phyloP scores from a whole-genome alignment of 371 early-diverging fungal genomes.

The Mucor irregularis region DNA sequence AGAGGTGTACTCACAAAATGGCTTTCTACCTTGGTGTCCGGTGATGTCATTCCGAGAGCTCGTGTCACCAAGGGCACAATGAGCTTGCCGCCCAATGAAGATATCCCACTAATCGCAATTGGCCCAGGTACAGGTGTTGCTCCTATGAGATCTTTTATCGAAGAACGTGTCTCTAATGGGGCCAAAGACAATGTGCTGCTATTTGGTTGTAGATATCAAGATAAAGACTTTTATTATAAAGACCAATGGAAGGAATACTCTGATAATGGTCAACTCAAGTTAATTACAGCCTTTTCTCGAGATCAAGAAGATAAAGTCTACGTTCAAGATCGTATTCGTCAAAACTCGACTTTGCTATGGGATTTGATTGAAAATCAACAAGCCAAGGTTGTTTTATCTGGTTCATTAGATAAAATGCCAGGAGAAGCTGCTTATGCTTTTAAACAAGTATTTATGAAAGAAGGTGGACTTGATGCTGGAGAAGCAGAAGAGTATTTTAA shows the following conservation, averaged over 20 bases:
- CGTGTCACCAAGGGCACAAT: constrained; percentile 76
- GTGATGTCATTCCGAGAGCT: constrained; percentile 51
- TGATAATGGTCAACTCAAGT: constrained; percentile 43
- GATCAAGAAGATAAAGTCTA: constrained; percentile 55
- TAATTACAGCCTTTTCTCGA: constrained; percentile 81
- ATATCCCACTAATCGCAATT: constrained; percentile 68
- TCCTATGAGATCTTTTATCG: constrained; percentile 86
- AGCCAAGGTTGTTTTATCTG: constrained; percentile 72
- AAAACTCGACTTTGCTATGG: constrained; percentile 66
- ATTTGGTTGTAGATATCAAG: constrained; percentile 77
- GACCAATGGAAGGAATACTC: constrained; percentile 63
- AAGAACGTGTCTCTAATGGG: constrained; percentile 52
- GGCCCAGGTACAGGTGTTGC: constrained; percentile 91
- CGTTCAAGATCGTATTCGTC: constrained; percentile 81
- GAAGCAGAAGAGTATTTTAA: constrained; percentile 65
- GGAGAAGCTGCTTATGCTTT: constrained; percentile 77
- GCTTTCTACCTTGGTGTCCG: constrained; percentile 53
- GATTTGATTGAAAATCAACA: constrained; percentile 56
- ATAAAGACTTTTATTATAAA: constrained; percentile 74
- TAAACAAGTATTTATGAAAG: constrained; percentile 55
- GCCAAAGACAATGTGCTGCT: constrained; percentile 71
- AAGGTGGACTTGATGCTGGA: constrained; percentile 56
- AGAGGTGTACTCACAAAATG: constrained; percentile 85
- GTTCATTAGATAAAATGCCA: constrained; percentile 85
- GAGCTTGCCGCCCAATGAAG: constrained; percentile 56